These are phyloP conservation scores for Exophiala sp. DNA, from an alignment of 2,329 filamentous ascomycete species.

Conservation along the genomic window DNA sequence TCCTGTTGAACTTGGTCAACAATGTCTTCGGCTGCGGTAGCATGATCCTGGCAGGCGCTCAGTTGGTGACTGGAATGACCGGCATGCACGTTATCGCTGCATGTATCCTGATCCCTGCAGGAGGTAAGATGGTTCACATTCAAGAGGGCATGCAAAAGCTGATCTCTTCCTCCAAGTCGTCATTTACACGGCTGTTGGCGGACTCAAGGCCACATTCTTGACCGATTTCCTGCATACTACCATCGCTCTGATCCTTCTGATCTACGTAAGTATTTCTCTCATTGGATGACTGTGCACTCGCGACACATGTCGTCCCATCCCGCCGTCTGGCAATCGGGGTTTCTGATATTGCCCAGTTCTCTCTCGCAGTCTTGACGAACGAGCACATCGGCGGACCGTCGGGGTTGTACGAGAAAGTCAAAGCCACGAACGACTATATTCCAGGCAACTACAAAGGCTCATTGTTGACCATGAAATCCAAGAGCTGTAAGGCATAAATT, in stretches of 20 bases:
- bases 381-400: slow-evolving; percentile 42
- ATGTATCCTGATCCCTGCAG: slow-evolving; percentile 45
- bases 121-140: slow-evolving; percentile 33
- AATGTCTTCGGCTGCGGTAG: slow-evolving; percentile 46
- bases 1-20: slow-evolving; percentile 39
- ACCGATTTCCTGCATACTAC: slow-evolving; percentile 50
- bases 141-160: background rate
- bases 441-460: slow-evolving; percentile 48
- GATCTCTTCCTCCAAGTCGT: slow-evolving; percentile 8
- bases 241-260: slow-evolving; percentile 47
- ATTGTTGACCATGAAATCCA: slow-evolving; percentile 49
- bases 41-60: slow-evolving; percentile 46
- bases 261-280: slow-evolving; percentile 34
- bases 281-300: background rate
- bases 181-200: slow-evolving; percentile 45
- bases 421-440: slow-evolving; percentile 43
- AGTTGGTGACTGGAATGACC: slow-evolving; percentile 46
- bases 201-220: slow-evolving; percentile 49
- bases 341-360: slow-evolving; percentile 32
- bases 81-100: slow-evolving; percentile 50
- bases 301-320: background rate
- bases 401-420: slow-evolving; percentile 48
- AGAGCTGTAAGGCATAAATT: slow-evolving; percentile 35
- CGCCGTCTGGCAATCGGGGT: background rate
- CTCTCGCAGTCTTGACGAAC: slow-evolving; percentile 43